Percentiles rank a stretch among this genome's conserved stretches.
Conservation (phyloP, 148 eudicot genomes). For the Heliosperma pusillum region DNA sequence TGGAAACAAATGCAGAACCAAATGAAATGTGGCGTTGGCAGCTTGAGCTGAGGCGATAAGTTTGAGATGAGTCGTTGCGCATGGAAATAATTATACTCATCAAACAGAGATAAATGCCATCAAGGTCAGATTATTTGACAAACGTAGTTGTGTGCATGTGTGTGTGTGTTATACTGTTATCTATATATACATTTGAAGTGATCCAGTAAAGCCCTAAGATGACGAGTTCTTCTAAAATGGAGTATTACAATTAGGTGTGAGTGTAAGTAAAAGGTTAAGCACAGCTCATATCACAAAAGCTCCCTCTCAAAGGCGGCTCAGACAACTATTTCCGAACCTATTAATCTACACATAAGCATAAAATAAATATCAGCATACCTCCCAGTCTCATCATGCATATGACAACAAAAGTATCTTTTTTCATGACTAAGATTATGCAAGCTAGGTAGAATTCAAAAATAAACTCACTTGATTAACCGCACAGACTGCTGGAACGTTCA, state of each 20-base stretch:
- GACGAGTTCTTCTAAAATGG: not conserved
- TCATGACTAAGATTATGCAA: not conserved
- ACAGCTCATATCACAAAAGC: not conserved
- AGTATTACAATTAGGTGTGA: not conserved
- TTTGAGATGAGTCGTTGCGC: not conserved
- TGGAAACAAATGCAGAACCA: not conserved
- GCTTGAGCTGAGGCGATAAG: not conserved
- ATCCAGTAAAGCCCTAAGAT: not conserved
- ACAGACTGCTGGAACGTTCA: conserved; percentile 90
- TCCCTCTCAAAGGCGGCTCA: not conserved
- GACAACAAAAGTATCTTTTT: not conserved
- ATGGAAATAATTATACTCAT: not conserved
- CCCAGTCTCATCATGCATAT: not conserved
- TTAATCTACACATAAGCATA: not conserved
- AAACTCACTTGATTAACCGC: conserved; percentile 79
- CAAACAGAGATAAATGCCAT: not conserved
- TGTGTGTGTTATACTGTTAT: no score
- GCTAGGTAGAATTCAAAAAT: conserved; percentile 1
- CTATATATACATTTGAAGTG: not conserved
- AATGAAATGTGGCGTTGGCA: not conserved
- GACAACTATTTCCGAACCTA: not conserved
- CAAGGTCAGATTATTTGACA: not conserved
- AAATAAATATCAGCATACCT: not conserved
- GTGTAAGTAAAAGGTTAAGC: not conserved
- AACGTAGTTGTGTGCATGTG: not conserved